These are phyloP conservation scores for Tulasnella sp. DNA, from an alignment of 768 basidiomycete genomes.

Conservation along the genomic window DNA sequence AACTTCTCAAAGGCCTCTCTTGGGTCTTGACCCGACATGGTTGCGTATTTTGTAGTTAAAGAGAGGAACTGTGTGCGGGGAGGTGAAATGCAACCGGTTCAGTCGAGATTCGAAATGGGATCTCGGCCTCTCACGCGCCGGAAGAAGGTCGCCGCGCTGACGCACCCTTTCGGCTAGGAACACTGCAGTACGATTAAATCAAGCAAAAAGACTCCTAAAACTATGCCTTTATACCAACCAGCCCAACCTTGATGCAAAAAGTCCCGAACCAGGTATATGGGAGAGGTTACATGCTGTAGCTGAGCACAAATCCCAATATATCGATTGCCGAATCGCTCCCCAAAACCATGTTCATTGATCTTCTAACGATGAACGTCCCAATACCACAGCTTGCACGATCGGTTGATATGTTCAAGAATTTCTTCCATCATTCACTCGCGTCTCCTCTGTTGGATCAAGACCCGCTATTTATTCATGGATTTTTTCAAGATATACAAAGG, in stretches of 20 bases:
- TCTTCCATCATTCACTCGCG: neutral
- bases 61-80: neutral
- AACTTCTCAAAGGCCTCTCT: conserved; percentile 31
- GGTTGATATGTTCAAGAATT: too few relatives aligned
- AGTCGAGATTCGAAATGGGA: conserved; percentile 11
- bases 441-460: neutral
- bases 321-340: too few relatives aligned
- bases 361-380: neutral
- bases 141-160: conserved; percentile 4
- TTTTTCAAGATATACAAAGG: neutral
- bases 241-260: neutral
- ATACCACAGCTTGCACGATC: neutral
- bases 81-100: neutral
- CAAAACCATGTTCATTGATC: neutral
- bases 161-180: neutral
- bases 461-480: neutral
- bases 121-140: neutral
- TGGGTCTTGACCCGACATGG: conserved; percentile 29
- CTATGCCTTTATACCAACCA: neutral
- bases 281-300: neutral
- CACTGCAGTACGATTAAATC: neutral
- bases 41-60: neutral
- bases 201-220: neutral
- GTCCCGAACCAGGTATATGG: neutral
- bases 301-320: too few relatives aligned